A percentile compares a stretch with the other conserved stretches of the same genome.
Evolutionary conservation across 495 filamentous ascomycete genomes (phyloP).

Genomic region (Penicillium riverlandense): DNA sequence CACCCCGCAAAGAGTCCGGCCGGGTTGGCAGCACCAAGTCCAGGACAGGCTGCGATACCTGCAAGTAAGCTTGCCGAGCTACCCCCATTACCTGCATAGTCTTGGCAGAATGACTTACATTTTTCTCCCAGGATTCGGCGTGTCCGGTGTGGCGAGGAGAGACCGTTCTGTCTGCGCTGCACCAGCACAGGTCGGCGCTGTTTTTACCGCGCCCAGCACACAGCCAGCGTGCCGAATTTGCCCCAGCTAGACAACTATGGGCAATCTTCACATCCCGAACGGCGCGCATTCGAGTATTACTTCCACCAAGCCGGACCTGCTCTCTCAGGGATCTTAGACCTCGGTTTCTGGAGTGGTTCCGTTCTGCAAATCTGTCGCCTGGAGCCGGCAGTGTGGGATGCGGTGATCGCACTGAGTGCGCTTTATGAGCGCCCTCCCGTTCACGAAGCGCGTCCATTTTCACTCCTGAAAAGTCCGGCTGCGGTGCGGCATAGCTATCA

Average conservation of each 20-base stretch:
- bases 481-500: slow-evolving; percentile 5
- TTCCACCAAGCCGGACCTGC: slow-evolving; percentile 11
- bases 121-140: slow-evolving; percentile 3
- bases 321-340: slow-evolving; percentile 10
- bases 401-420: slow-evolving; percentile 14
- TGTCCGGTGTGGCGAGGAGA: slow-evolving; percentile 12
- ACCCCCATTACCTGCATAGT: neutral
- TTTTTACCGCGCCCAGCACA: neutral
- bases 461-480: slow-evolving; percentile 11
- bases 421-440: slow-evolving; percentile 16
- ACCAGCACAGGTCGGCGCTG: slow-evolving; percentile 13
- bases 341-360: slow-evolving; percentile 10
- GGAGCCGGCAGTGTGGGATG: slow-evolving; percentile 18
- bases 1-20: slow-evolving; percentile 4
- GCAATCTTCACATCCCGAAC: slow-evolving; percentile 4
- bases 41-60: slow-evolving; percentile 13
- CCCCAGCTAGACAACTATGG: neutral
- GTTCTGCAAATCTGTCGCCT: slow-evolving; percentile 14
- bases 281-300: slow-evolving; percentile 16
- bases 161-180: slow-evolving; percentile 8
- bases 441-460: slow-evolving; percentile 5
- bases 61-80: slow-evolving; percentile 10
- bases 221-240: neutral
- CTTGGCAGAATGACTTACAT: neutral
- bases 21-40: slow-evolving; percentile 13